A percentile compares a stretch with the other conserved stretches of the same genome.
Conservation (phyloP, 1,139 yeast species). For the Suhomyces bribrorum region DNA sequence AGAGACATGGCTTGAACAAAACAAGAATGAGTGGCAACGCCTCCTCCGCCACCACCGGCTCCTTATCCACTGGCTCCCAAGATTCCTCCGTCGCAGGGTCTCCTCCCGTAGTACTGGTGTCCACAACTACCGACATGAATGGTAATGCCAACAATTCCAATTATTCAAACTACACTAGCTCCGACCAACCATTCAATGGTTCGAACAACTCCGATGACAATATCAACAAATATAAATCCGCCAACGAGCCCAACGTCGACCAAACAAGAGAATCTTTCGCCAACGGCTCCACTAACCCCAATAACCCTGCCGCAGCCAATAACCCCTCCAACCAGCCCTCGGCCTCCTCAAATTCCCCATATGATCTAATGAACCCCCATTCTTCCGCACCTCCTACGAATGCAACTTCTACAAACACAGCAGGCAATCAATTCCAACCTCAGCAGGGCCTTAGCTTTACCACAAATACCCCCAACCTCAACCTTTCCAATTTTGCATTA, state of each 20-base stretch:
- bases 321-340: no score
- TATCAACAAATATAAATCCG: slow-evolving; percentile 1
- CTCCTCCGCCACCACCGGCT: slow-evolving; percentile 6
- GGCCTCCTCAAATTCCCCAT: slow-evolving; percentile 13
- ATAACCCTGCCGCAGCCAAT: slow-evolving; percentile 1
- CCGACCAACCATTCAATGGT: slow-evolving; percentile 4
- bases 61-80: slow-evolving; percentile 2
- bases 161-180: slow-evolving; percentile 10
- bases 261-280: not conserved
- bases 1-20: slow-evolving; percentile 54
- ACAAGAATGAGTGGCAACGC: slow-evolving; percentile 32
- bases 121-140: slow-evolving; percentile 5
- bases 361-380: slow-evolving; percentile 29
- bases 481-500: slow-evolving; percentile 15
- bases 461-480: slow-evolving; percentile 18
- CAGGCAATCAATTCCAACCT: slow-evolving; percentile 33
- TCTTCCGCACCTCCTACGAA: slow-evolving; percentile 7
- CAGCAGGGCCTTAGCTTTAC: slow-evolving; percentile 32
- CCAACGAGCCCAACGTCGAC: slow-evolving; percentile 4
- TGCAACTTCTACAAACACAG: slow-evolving; percentile 13
- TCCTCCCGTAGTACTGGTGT: slow-evolving; percentile 11
- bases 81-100: slow-evolving; percentile 10
- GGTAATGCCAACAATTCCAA: slow-evolving; percentile 12
- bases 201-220: slow-evolving; percentile 1
- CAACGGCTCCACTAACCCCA: slow-evolving; percentile 13